phyloP scores from a whole-genome alignment of 805 yeast species.

The Nakazawaea holstii region DNA sequence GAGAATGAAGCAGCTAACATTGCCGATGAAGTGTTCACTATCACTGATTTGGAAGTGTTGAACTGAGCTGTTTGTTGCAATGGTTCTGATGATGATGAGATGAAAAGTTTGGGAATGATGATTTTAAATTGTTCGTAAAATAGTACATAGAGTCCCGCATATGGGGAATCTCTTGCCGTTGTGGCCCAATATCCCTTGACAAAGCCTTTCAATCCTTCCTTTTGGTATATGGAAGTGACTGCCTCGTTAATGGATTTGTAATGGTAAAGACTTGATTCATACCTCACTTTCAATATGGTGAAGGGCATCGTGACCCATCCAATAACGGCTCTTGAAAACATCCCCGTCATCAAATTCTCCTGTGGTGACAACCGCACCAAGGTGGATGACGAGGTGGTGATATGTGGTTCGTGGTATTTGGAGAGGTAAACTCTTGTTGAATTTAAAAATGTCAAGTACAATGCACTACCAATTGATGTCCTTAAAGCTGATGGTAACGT shows the following conservation, averaged over 20 bases:
- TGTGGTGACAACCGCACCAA: conserved; percentile 68
- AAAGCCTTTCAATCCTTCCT: conserved; percentile 61
- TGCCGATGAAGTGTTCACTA: conserved; percentile 74
- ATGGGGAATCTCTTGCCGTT: conserved; percentile 86
- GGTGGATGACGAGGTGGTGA: conserved; percentile 27
- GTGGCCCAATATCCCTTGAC: conserved; percentile 89
- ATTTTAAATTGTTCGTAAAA: conserved; percentile 75
- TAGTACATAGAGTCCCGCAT: conserved; percentile 88
- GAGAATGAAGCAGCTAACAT: conserved; percentile 71
- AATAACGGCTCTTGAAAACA: conserved; percentile 69
- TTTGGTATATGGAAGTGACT: conserved; percentile 42
- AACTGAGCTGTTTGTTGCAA: conserved; percentile 13
- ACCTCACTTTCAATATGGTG: conserved; percentile 84
- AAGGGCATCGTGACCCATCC: conserved; percentile 93
- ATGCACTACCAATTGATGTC: conserved; percentile 85
- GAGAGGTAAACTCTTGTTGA: conserved; percentile 50
- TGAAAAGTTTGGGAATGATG: conserved; percentile 36
- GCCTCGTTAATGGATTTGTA: conserved; percentile 66
- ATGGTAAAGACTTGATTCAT: conserved; percentile 72
- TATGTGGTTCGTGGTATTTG: conserved; percentile 13
- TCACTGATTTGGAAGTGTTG: conserved; percentile 38
- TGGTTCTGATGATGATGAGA: neutral
- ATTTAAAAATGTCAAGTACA: conserved; percentile 74
- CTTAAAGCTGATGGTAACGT: conserved; percentile 86
- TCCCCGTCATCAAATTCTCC: conserved; percentile 75